phyloP scores from a whole-genome alignment of 2,329 filamentous ascomycete species.

The Alternaria tenuissima region DNA sequence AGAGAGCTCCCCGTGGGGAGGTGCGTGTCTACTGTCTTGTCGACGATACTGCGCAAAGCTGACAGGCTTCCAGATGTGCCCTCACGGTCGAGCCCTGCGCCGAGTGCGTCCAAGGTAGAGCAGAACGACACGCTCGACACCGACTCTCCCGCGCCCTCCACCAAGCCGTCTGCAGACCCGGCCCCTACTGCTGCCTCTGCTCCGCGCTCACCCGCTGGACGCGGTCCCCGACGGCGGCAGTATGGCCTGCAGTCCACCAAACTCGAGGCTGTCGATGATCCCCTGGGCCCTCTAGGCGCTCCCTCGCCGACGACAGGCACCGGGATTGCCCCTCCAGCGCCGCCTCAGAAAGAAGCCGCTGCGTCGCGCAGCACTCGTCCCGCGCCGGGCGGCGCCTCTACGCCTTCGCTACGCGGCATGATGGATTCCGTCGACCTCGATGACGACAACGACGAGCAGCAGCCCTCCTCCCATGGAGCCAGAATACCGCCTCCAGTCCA shows the following conservation, averaged over 20 bases:
- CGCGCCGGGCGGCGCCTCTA: conserved; percentile 63
- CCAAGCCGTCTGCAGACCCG: conserved; percentile 34
- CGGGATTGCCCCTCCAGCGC: conserved; percentile 73
- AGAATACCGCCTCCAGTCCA: conserved; percentile 72
- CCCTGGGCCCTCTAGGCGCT: conserved; percentile 79
- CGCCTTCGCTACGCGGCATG: conserved; percentile 60
- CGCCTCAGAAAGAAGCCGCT: conserved; percentile 69
- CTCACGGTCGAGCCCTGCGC: conserved; percentile 54
- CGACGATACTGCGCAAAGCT: conserved; percentile 13
- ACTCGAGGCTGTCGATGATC: conserved; percentile 78
- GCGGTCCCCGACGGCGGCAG: conserved; percentile 63
- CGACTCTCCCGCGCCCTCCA: conserved; percentile 28
- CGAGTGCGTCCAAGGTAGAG: conserved; percentile 50
- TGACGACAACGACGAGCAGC: conserved; percentile 64
- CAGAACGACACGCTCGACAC: conserved; percentile 45
- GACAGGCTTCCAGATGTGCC: conserved; percentile 54
- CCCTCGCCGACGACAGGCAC: conserved; percentile 60
- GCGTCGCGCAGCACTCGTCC: conserved; percentile 56
- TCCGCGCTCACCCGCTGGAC: conserved; percentile 58
- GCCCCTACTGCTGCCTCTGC: conserved; percentile 51
- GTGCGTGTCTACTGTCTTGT: conserved; percentile 30
- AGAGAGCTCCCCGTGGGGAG: conserved; percentile 54
- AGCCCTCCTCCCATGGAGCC: conserved; percentile 57
- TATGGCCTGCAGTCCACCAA: conserved; percentile 78
- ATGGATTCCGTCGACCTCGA: conserved; percentile 76